Evolutionary conservation across 1,139 yeast species (phyloP), one percentile per base, ranked within the genome.

Genomic region (Kurtzmaniella quercitrusa): DNA sequence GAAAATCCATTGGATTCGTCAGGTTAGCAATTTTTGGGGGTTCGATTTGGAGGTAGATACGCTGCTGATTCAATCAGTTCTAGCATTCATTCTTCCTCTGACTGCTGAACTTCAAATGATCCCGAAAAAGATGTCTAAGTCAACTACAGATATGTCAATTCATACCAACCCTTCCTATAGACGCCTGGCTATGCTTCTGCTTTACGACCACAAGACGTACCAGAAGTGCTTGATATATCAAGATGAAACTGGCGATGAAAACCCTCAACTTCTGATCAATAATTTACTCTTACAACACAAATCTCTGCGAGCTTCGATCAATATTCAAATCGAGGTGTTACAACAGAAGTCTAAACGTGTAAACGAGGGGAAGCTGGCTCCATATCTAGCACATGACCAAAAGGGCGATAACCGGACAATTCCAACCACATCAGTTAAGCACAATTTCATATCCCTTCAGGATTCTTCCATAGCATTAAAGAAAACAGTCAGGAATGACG

Each of bases 141-240:
- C 70, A 24, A 59, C 51, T 39, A 68, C 75, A 1, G 75, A 70
- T 47, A 55, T 62, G 47, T 69, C 75, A 4, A 56, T 78, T 47
- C 72, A 65, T 43, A 68, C 73, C 3, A 77, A 77, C 50, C 79
- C 83, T 2, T 68, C 79, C 10, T 71, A 67, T 51, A 66, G 83
- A 54, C 65, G 83, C 44, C 75, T 80, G 34, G 81, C 80, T 3
- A 75, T 79, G 70, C 63, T 79, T 42, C 75, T 80, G 5, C 62
- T 79, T 47, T 73, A 77, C 50, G 82, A 77, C 48, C 62, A 59
- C 48, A 60, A 62, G 46, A 56, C 60, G 33, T 65, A 65, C 54
- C 64, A 66, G 54, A 62, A 69, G 56, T 60, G 70, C 48, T 52
- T 70, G n/a, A 62, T 69, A 2, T 57, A 58, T 46, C 70, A 67